Evolutionary conservation across 495 filamentous ascomycete species (phyloP), one percentile per base, ranked within the genome.

Genomic region (Penicillium turbatum): DNA sequence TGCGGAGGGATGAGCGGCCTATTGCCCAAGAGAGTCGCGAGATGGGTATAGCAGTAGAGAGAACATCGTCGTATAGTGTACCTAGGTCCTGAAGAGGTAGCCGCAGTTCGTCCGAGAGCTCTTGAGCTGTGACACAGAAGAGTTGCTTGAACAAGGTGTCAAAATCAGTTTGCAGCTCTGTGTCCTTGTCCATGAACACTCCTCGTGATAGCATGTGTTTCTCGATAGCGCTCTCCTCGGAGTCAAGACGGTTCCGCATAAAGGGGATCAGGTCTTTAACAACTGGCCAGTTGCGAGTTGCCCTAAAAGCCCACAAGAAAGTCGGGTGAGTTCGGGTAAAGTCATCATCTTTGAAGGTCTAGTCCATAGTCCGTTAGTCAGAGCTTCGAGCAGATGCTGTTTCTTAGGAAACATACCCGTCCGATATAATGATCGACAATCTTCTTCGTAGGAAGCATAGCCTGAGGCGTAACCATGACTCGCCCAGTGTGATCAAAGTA

Each of bases 241-340:
- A 63, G 36, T 75, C 71, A 13, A 88, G 72, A 37, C 84, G 82
- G 29, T 71, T 73, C 51, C 69, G 70, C 86, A 95, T 95, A 21
- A 79, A 79, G 11, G 83, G 80, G 30, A 95, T 72, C 10, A 92
- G 73, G 26, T 83, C 78, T 43, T 75, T 77, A 16, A 96, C 74
- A 19, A 79, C 76, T 6, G 67, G 62, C 91, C 91, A 96, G 64
- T 89, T 82, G 19, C 84, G 79, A 32, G 86, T 86, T 11, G 88
- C 87, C 50, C 87, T 81, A 64, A 88, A 95, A 41, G 90, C 81
- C 91, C 91, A 96, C 27, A 90, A 82, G 66, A 93, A 96, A 10
- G 89, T 82, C 2, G 87, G 83, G 62, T 96, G 90, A 12, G 80
- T 79, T 36, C 85, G 83, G 31, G 82, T 83, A 59, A 96, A 90